Evolutionary conservation across 2,329 filamentous ascomycete species (phyloP), one percentile per base, ranked within the genome.

Genomic region (Elsinoe perseae): DNA sequence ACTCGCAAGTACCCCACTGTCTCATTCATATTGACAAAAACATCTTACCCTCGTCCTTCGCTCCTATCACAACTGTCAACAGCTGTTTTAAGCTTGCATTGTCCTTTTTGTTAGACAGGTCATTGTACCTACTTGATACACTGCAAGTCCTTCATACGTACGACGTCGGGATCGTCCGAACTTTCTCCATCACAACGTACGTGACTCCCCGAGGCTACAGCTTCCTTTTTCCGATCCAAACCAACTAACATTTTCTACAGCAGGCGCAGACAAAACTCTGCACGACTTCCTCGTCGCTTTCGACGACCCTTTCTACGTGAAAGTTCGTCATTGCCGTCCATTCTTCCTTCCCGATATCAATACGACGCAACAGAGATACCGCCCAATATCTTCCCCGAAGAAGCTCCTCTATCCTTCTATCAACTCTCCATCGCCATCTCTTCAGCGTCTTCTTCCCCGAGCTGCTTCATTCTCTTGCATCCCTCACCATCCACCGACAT

Each of bases 381-480:
- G 40, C n/a, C 52, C 25, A 20, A 54, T 54, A 54, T 34, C n/a
- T 42, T 23, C 36, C 18, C 20, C 52, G 30, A 42, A 34, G n/a
- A 21, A 55, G 54, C 55, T 58, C 57, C 61, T 54, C 57, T 60
- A 59, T 58, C 25, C 54, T 42, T 59, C 53, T 58, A 61, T 59
- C 61, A 57, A 54, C 58, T 58, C 56, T 59, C 48, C 48, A 57
- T 60, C 54, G 38, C 54, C 62, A 57, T 60, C 62, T 61, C 63
- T 61, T 20, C 48, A 52, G 48, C 62, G 64, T 61, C 59, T 62
- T 56, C 64, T 61, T 62, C 60, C 61, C 62, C 62, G 59, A 63
- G 62, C 60, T 63, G 68, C 63, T 68, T 67, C 66, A 68, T 69
- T 66, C 66, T 62, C 62, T 65, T 68, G 64, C 65, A 68, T 70